Conservation (phyloP, 495 filamentous ascomycete species). For the Aspergillus asperescens region DNA sequence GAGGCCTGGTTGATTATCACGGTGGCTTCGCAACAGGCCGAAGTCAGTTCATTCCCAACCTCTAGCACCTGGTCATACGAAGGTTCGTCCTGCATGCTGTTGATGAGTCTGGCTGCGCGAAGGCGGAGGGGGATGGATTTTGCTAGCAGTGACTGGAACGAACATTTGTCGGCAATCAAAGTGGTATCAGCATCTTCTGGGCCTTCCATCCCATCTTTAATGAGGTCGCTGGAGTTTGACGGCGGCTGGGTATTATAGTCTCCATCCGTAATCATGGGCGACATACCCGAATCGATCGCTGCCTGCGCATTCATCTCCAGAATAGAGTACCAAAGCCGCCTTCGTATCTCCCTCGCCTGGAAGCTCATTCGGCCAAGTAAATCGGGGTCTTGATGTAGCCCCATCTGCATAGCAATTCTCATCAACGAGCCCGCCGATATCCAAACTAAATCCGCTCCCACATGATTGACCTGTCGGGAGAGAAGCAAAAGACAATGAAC, state of each 20-base stretch:
- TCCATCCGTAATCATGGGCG: constrained; percentile 41
- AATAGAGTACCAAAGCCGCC: constrained; percentile 55
- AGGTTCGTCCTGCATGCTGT: constrained; percentile 40
- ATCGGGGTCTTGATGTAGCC: constrained; percentile 51
- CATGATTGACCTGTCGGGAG: constrained; percentile 41
- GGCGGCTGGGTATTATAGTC: constrained; percentile 51
- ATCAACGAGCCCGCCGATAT: constrained; percentile 47
- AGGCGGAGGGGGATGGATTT: constrained; percentile 41
- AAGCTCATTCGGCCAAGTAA: constrained; percentile 35
- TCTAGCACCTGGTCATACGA: constrained; percentile 42
- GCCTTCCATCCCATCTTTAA: too few species aligned
- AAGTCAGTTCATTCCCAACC: constrained; percentile 33
- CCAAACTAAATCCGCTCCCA: constrained; percentile 50
- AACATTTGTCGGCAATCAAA: too few species aligned
- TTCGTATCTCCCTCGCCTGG: constrained; percentile 42
- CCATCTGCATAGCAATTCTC: constrained; percentile 51
- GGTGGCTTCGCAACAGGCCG: constrained; percentile 27
- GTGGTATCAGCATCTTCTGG: too few species aligned
- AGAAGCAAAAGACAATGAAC: constrained; percentile 48
- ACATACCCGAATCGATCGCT: constrained; percentile 47
- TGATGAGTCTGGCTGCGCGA: constrained; percentile 34
- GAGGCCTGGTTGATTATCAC: constrained; percentile 11
- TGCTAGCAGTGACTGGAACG: constrained; percentile 43
- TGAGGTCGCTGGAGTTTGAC: too few species aligned
- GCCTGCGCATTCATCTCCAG: constrained; percentile 51